Evolutionary conservation across 257 asterid genomes (phyloP).

Genomic region (Solanum ossicruentum): DNA sequence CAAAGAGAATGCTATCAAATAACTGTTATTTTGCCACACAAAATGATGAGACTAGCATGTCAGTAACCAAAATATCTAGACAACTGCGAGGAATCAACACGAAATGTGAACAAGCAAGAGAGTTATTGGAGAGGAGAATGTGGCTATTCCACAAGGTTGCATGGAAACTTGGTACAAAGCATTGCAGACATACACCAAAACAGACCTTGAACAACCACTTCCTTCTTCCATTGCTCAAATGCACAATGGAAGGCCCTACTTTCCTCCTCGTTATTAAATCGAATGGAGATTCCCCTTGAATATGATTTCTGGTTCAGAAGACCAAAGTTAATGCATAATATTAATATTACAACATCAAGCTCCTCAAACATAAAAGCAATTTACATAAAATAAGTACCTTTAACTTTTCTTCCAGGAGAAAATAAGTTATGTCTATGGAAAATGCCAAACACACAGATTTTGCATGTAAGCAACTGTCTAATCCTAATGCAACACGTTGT

Average conservation of each 20-base stretch:
- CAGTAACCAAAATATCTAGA: neutral
- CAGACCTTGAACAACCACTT: slow-evolving; percentile 73
- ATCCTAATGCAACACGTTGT: neutral
- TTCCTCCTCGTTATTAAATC: slow-evolving; percentile 84
- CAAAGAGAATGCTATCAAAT: neutral
- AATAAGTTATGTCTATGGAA: neutral
- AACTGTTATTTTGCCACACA: neutral
- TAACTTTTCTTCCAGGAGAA: neutral
- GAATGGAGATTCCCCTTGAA: slow-evolving; percentile 84
- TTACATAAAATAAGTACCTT: neutral
- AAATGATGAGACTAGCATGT: neutral
- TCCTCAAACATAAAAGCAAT: slow-evolving; percentile 1
- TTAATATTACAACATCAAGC: slow-evolving; percentile 5
- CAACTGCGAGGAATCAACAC: neutral
- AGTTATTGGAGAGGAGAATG: neutral
- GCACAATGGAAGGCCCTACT: slow-evolving; percentile 87
- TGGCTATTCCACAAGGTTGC: neutral
- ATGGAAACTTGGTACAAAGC: neutral
- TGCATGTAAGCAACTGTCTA: neutral
- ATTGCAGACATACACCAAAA: neutral
- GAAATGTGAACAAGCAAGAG: neutral
- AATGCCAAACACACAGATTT: neutral
- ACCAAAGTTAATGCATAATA: slow-evolving; percentile 21
- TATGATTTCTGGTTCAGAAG: slow-evolving; percentile 64
- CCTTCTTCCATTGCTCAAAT: slow-evolving; percentile 91